Conservation (phyloP, 208 protist species). For the Trypanosoma caninum region DNA sequence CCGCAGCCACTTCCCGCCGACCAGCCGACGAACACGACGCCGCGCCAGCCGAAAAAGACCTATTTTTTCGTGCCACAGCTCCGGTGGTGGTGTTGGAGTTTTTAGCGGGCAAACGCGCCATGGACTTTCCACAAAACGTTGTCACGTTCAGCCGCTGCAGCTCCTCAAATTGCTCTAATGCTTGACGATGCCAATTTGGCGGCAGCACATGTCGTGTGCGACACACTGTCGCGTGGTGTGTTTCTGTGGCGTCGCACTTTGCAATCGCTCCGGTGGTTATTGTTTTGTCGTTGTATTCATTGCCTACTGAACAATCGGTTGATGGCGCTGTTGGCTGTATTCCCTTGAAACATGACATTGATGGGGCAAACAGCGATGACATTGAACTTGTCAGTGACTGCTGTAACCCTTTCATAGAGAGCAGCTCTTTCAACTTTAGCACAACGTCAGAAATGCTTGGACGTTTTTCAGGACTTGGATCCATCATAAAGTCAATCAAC, state of each 20-base stretch:
- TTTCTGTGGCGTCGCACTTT: not conserved
- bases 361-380: not conserved
- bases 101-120: constrained; percentile 1
- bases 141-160: constrained; percentile 59
- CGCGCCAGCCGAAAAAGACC: no score
- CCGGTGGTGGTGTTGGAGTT: not conserved
- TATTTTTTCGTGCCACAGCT: not conserved
- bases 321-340: not conserved
- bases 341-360: not conserved
- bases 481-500: constrained; percentile 58
- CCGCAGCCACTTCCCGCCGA: no score
- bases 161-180: constrained; percentile 62
- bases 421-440: constrained; percentile 10
- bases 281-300: not conserved
- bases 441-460: constrained; percentile 38
- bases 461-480: constrained; percentile 27
- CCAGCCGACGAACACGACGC: no score
- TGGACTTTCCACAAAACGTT: constrained; percentile 10
- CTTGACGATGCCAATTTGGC: constrained; percentile 48
- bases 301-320: not conserved
- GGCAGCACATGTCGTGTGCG: constrained; percentile 10
- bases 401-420: constrained; percentile 1
- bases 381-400: not conserved
- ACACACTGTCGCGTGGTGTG: not conserved
- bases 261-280: not conserved